Conservation (phyloP, 2,329 filamentous ascomycete species). For the Colletotrichum gloeosporioides region DNA sequence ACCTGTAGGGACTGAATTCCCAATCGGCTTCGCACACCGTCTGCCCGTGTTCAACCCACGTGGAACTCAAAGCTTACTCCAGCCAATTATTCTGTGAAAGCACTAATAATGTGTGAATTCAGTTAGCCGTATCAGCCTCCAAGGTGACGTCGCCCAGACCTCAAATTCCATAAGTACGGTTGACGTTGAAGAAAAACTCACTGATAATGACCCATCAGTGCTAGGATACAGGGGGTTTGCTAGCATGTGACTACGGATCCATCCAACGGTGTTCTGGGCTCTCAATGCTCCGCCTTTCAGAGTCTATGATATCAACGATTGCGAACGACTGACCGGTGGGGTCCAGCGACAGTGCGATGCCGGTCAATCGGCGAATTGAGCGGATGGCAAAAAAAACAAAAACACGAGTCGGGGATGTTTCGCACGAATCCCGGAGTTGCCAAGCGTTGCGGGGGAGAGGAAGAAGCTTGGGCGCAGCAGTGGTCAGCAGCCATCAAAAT, state of each 20-base stretch:
- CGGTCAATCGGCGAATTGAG: background rate
- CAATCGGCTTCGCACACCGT: background rate
- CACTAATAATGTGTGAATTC: background rate
- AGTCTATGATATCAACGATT: background rate
- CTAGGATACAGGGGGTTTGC: background rate
- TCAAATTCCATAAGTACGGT: background rate
- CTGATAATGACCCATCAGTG: background rate
- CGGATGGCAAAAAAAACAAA: background rate
- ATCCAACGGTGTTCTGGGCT: background rate
- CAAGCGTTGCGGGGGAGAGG: background rate
- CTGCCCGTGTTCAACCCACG: background rate
- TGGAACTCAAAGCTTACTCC: background rate
- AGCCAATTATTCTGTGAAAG: background rate
- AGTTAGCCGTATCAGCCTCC: background rate
- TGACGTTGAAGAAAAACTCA: background rate
- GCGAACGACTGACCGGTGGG: background rate
- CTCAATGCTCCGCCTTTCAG: background rate
- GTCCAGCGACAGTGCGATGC: background rate
- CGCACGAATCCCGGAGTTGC: constrained; percentile 18
- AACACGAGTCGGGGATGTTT: constrained; percentile 15
- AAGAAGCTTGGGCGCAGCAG: background rate
- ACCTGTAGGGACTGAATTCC: background rate
- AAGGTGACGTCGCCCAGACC: background rate
- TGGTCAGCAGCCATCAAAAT: background rate
- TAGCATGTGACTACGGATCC: background rate